These are phyloP conservation scores for Euryodendron excelsum DNA, from an alignment of 148 eudicot genomes.

Conservation along the genomic window DNA sequence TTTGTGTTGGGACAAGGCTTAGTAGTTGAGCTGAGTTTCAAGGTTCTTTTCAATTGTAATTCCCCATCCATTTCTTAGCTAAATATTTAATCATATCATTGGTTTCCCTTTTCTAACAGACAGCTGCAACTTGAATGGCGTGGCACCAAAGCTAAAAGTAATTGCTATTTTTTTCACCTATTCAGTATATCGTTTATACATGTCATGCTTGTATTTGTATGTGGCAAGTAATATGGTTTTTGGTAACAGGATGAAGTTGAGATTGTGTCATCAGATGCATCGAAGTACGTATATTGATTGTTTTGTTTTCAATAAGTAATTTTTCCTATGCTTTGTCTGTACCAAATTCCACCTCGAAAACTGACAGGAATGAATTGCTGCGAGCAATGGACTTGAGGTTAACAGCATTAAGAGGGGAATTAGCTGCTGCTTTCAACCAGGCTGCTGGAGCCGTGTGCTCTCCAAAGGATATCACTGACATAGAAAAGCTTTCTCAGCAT, in stretches of 20 bases:
- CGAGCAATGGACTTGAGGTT: slow-evolving; percentile 89
- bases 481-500: slow-evolving; percentile 62
- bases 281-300: slow-evolving; percentile 56
- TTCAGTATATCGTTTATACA: neutral
- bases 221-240: slow-evolving; percentile 19
- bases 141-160: slow-evolving; percentile 20
- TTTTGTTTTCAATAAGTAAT: slow-evolving; percentile 4
- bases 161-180: neutral
- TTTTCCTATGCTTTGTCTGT: neutral
- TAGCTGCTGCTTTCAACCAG: slow-evolving; percentile 57
- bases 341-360: slow-evolving; percentile 25
- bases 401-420: slow-evolving; percentile 59
- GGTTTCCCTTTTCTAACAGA: slow-evolving; percentile 26
- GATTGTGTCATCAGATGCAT: slow-evolving; percentile 58
- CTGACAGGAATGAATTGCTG: slow-evolving; percentile 79
- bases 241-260: slow-evolving; percentile 51
- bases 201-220: neutral
- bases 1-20: too few species aligned
- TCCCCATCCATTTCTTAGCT: neutral
- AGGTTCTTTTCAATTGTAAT: neutral
- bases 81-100: slow-evolving; percentile 1
- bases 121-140: slow-evolving; percentile 19
- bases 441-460: slow-evolving; percentile 58
- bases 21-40: too few species aligned
- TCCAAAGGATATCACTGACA: slow-evolving; percentile 40